phyloP scores from a whole-genome alignment of 2,329 filamentous ascomycete species.

The Colletotrichum zoysiae region DNA sequence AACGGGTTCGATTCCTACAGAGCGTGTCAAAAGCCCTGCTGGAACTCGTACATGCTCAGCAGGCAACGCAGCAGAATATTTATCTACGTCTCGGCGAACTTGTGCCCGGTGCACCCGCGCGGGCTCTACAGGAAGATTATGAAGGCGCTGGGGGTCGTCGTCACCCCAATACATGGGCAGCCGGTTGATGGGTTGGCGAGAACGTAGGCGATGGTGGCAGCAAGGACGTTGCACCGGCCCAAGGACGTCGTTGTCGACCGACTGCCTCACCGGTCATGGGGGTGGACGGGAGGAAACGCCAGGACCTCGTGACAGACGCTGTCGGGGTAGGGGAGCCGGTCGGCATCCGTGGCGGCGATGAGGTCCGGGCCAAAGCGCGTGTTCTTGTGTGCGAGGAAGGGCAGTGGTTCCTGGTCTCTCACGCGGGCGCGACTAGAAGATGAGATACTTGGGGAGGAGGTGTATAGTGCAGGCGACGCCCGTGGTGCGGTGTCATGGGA shows the following conservation, averaged over 20 bases:
- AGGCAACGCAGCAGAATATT: constrained; percentile 51
- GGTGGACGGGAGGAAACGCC: constrained; percentile 57
- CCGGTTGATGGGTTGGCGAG: constrained; percentile 57
- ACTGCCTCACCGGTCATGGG: constrained; percentile 60
- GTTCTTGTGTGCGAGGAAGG: constrained; percentile 53
- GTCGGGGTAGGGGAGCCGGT: constrained; percentile 58
- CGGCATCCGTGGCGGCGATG: constrained; percentile 51
- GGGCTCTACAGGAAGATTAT: constrained; percentile 51
- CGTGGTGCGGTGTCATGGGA: constrained; percentile 60
- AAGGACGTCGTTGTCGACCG: constrained; percentile 55
- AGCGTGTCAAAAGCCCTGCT: constrained; percentile 50
- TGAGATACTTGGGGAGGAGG: constrained; percentile 54
- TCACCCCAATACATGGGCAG: constrained; percentile 56
- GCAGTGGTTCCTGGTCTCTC: constrained; percentile 53
- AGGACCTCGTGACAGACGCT: constrained; percentile 61
- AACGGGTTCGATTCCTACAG: no score
- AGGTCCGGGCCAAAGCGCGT: constrained; percentile 48
- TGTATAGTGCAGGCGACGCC: constrained; percentile 58
- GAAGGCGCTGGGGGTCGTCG: constrained; percentile 52
- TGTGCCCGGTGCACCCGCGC: constrained; percentile 48
- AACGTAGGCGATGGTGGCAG: constrained; percentile 58
- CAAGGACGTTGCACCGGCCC: constrained; percentile 55
- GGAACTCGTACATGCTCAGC: constrained; percentile 51
- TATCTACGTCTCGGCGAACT: constrained; percentile 51
- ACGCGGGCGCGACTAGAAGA: constrained; percentile 55